A percentile compares a stretch with the other conserved stretches of the same genome.
phyloP scores from a whole-genome alignment of 306 rosid genomes.

The Rubus parviflorus region DNA sequence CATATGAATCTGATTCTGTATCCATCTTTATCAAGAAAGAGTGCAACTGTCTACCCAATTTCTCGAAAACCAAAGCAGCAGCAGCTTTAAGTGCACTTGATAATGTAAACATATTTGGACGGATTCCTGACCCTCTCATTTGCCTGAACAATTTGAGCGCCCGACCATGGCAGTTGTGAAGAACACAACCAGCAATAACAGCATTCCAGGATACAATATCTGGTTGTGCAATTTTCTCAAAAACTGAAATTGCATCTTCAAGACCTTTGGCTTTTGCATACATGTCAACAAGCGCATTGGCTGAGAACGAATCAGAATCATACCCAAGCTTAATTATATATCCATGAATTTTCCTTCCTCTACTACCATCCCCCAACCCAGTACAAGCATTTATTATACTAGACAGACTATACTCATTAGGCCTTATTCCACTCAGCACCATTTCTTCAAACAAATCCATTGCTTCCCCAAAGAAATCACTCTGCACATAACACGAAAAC shows the following conservation, averaged over 20 bases:
- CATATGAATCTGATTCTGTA: constrained; percentile 54
- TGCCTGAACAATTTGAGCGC: constrained; percentile 50
- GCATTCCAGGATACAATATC: constrained; percentile 94
- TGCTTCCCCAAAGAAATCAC: constrained; percentile 49
- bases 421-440: constrained; percentile 60
- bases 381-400: constrained; percentile 69
- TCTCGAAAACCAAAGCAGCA: constrained; percentile 51
- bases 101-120: constrained; percentile 68
- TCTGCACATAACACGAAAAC: constrained; percentile 73
- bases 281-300: constrained; percentile 85
- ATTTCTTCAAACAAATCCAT: constrained; percentile 62
- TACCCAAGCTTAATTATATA: constrained; percentile 65
- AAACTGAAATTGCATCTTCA: constrained; percentile 52
- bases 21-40: constrained; percentile 64
- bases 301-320: constrained; percentile 61
- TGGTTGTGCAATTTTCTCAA: constrained; percentile 55
- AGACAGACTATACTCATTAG: constrained; percentile 79
- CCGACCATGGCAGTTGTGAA: constrained; percentile 42
- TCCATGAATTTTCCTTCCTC: constrained; percentile 49
- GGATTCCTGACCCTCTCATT: constrained; percentile 48
- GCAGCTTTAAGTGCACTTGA: constrained; percentile 84
- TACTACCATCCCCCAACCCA: constrained; percentile 44
- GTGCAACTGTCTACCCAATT: constrained; percentile 80
- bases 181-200: constrained; percentile 82
- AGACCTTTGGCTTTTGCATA: constrained; percentile 67